Evolutionary conservation across 2,329 filamentous ascomycete genomes (phyloP).

Genomic region (Phaeoacremonium minimum): DNA sequence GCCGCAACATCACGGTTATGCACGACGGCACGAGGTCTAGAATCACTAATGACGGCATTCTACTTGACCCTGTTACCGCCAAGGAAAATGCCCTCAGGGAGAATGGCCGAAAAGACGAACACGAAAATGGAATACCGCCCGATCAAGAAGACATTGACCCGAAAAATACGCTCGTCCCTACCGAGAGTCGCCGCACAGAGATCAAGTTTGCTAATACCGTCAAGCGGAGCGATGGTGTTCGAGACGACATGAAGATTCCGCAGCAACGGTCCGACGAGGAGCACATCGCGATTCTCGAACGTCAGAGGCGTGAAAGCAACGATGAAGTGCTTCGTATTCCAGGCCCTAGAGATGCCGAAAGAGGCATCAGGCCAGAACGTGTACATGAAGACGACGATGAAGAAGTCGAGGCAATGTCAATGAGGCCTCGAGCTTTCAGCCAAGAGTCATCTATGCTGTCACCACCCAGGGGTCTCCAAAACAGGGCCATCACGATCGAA

Average conservation of each 20-base stretch:
- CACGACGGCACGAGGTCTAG: conserved; percentile 50
- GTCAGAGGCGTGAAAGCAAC: conserved; percentile 70
- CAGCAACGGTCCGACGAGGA: conserved; percentile 63
- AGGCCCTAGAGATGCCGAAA: conserved; percentile 84
- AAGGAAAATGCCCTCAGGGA: conserved; percentile 25
- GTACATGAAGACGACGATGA: conserved; percentile 31
- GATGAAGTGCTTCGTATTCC: conserved; percentile 81
- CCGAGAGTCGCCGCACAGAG: conserved; percentile 29
- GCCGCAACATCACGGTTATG: conserved; percentile 63
- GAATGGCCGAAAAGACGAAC: conserved; percentile 9
- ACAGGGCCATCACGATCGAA: conserved; percentile 61
- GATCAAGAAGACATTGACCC: conserved; percentile 4
- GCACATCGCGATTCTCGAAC: conserved; percentile 83
- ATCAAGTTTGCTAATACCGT: conserved; percentile 70
- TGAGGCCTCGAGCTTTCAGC: neutral
- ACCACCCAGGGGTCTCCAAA: conserved; percentile 1
- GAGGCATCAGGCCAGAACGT: conserved; percentile 65
- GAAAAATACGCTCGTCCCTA: conserved; percentile 10
- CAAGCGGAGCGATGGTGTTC: conserved; percentile 52
- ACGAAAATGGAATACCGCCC: conserved; percentile 2
- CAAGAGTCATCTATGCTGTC: neutral
- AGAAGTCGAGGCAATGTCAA: conserved; percentile 18
- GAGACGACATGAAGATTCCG: conserved; percentile 39
- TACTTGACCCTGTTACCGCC: conserved; percentile 33
- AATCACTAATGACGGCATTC: conserved; percentile 57